Evolutionary conservation across 192 early-diverging fungal species (phyloP).

Genomic region (Coemansia sp.): DNA sequence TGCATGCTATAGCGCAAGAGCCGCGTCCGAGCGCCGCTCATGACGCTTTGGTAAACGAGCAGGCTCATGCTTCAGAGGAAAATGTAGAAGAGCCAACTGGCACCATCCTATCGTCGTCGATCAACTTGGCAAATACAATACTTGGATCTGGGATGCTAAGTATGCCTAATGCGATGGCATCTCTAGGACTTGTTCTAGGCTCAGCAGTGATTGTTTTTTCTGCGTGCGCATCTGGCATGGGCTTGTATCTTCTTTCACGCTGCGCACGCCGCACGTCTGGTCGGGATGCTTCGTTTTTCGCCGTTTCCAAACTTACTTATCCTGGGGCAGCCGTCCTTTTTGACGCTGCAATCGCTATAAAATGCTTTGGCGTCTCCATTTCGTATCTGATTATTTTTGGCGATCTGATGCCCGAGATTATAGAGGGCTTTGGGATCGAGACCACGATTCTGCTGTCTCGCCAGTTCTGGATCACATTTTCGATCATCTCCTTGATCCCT

Average conservation of each 20-base stretch:
- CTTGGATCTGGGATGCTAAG: conserved; percentile 97
- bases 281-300: conserved; percentile 87
- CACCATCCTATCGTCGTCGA: conserved; percentile 64
- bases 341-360: conserved; percentile 96
- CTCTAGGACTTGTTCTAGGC: conserved; percentile 82
- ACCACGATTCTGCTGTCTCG: conserved; percentile 60
- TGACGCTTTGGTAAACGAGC: conserved; percentile 21
- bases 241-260: conserved; percentile 81
- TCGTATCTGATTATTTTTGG: conserved; percentile 96
- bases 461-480: conserved; percentile 84
- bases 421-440: conserved; percentile 34
- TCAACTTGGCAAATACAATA: conserved; percentile 96
- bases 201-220: conserved; percentile 80
- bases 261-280: conserved; percentile 77
- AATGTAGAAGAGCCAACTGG: conserved; percentile 59
- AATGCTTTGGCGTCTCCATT: conserved; percentile 96
- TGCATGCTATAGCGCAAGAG: conserved; percentile 2
- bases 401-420: conserved; percentile 84
- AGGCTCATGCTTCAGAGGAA: conserved; percentile 28
- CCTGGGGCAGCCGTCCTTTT: conserved; percentile 86
- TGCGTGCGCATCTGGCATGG: conserved; percentile 72
- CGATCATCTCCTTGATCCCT: conserved; percentile 73
- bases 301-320: conserved; percentile 88
- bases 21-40: conserved; percentile 28
- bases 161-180: conserved; percentile 89